Percentiles rank a stretch among this genome's conserved stretches.
Evolutionary conservation across 1,139 yeast species (phyloP).

Genomic region (Pichia sorboxylosa): DNA sequence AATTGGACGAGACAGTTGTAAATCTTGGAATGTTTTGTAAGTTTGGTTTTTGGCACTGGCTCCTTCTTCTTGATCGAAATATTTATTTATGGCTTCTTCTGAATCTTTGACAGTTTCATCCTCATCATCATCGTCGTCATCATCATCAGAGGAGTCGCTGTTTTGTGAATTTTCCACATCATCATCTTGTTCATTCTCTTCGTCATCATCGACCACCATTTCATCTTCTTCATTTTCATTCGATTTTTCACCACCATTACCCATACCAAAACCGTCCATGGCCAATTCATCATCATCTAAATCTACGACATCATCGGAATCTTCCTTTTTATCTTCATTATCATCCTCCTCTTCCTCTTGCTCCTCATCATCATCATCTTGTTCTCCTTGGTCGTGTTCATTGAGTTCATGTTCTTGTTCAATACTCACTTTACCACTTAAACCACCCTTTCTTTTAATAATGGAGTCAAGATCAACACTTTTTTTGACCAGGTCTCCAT

Average conservation of each 20-base stretch:
- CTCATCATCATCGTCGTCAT: constrained; percentile 24
- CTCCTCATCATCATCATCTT: constrained; percentile 22
- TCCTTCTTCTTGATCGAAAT: constrained; percentile 49
- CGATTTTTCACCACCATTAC: constrained; percentile 27
- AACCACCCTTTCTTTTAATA: constrained; percentile 70
- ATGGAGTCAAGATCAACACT: constrained; percentile 84
- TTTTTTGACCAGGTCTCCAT: constrained; percentile 28
- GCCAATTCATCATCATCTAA: constrained; percentile 45
- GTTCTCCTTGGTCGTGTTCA: constrained; percentile 11
- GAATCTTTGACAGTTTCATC: constrained; percentile 39
- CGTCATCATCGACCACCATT: constrained; percentile 22
- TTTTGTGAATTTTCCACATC: constrained; percentile 28
- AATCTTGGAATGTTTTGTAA: constrained; percentile 59
- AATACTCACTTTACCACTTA: constrained; percentile 37
- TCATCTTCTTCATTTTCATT: constrained; percentile 24
- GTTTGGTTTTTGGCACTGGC: constrained; percentile 31
- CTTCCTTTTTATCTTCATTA: constrained; percentile 18
- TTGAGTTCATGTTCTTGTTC: constrained; percentile 17
- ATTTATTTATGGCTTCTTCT: constrained; percentile 60
- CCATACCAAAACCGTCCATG: constrained; percentile 68
- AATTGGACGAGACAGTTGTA: constrained; percentile 82
- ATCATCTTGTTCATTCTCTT: constrained; percentile 53
- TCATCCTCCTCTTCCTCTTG: constrained; percentile 24
- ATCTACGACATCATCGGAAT: constrained; percentile 18
- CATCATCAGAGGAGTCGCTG: constrained; percentile 20